phyloP scores from a whole-genome alignment of 2,329 filamentous ascomycete species.

The Pseudogymnoascus sp. region DNA sequence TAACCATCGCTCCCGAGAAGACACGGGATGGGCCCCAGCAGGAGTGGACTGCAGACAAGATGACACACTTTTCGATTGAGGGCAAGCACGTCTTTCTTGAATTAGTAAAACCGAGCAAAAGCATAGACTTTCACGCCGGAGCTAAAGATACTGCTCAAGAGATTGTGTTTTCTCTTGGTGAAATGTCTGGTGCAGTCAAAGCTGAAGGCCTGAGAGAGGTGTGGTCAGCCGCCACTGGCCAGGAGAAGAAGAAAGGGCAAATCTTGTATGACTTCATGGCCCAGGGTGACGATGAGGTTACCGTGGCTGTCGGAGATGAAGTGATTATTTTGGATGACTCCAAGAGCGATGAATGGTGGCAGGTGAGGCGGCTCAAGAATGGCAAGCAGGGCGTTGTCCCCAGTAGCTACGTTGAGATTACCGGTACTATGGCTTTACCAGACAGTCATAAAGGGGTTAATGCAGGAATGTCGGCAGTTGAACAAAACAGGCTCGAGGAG shows the following conservation, averaged over 20 bases:
- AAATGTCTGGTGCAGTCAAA: slow-evolving; percentile 75
- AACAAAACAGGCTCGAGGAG: slow-evolving; percentile 73
- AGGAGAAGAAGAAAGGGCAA: slow-evolving; percentile 68
- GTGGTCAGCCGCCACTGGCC: slow-evolving; percentile 65
- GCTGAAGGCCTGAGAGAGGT: slow-evolving; percentile 82
- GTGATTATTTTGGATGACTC: slow-evolving; percentile 81
- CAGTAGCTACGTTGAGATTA: slow-evolving; percentile 90
- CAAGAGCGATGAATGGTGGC: slow-evolving; percentile 98
- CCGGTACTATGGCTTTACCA: slow-evolving; percentile 51
- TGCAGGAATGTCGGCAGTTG: slow-evolving; percentile 57
- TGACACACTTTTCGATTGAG: slow-evolving; percentile 96
- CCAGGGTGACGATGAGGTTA: slow-evolving; percentile 93
- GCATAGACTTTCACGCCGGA: slow-evolving; percentile 91
- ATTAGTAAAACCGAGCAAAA: slow-evolving; percentile 83
- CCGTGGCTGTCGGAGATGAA: slow-evolving; percentile 80
- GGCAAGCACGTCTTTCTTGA: slow-evolving; percentile 97
- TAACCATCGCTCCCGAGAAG: slow-evolving; percentile 84
- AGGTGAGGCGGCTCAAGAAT: slow-evolving; percentile 81
- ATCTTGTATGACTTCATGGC: slow-evolving; percentile 95
- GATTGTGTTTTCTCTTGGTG: slow-evolving; percentile 79
- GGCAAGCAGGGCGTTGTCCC: slow-evolving; percentile 93
- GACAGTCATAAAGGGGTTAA: slow-evolving; percentile 39
- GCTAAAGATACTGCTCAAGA: slow-evolving; percentile 95
- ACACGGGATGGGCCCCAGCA: slow-evolving; percentile 73
- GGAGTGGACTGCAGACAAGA: slow-evolving; percentile 89